phyloP scores from a whole-genome alignment of 371 early-diverging fungal species.

The Mortierella sp. region DNA sequence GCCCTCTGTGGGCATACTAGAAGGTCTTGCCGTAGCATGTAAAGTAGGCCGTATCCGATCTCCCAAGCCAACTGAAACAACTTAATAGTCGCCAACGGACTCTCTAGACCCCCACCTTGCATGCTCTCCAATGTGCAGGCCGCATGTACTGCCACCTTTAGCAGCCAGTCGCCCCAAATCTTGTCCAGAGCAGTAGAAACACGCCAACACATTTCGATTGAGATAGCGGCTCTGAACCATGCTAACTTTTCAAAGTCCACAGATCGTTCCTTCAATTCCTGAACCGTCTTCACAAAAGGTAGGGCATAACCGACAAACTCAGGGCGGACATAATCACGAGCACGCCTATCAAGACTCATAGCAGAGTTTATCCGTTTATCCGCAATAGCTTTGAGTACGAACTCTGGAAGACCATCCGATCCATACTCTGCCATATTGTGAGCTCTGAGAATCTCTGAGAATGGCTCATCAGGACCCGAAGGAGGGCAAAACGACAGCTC shows the following conservation, averaged over 20 bases:
- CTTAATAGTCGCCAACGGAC: slow-evolving; percentile 1
- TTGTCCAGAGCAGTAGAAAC: slow-evolving; percentile 13
- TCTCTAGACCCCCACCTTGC: neutral
- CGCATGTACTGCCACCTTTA: slow-evolving; percentile 22
- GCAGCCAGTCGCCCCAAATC: slow-evolving; percentile 16
- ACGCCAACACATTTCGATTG: slow-evolving; percentile 16
- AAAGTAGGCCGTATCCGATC: slow-evolving; percentile 6
- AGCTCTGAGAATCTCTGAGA: slow-evolving; percentile 8
- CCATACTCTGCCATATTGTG: slow-evolving; percentile 24
- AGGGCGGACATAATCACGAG: neutral
- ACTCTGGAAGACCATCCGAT: slow-evolving; percentile 14
- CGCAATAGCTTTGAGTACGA: neutral
- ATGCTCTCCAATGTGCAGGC: slow-evolving; percentile 25
- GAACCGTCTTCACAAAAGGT: no score
- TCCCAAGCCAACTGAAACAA: slow-evolving; percentile 17
- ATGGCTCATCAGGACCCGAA: slow-evolving; percentile 6
- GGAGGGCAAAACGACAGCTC: slow-evolving; percentile 8
- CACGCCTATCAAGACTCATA: neutral
- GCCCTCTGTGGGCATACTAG: neutral
- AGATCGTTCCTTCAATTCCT: no score
- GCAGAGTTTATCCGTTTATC: slow-evolving; percentile 1
- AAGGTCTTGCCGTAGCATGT: neutral
- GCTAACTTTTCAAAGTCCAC: no score
- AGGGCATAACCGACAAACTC: neutral
- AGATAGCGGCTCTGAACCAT: slow-evolving; percentile 18